Evolutionary conservation across 345 rosid species (phyloP).

Genomic region (Citrus australasica): DNA sequence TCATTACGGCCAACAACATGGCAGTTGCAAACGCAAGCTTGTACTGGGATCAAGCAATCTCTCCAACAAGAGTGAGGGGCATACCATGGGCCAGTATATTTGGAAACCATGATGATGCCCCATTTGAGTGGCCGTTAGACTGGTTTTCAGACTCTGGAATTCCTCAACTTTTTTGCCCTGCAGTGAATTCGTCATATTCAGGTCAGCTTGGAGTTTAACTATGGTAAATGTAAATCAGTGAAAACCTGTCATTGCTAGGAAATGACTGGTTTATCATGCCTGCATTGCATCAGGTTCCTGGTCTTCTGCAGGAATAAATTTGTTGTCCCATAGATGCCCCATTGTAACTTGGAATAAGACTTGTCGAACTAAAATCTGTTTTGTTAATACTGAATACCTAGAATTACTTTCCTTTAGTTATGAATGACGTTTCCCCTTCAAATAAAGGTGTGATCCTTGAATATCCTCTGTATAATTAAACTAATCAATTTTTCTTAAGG

Average conservation of each 20-base stretch:
- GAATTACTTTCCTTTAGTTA: too few relatives aligned
- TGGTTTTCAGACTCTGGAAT: conserved; percentile 81
- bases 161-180: conserved; percentile 58
- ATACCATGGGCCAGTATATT: conserved; percentile 78
- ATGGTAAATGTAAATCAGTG: neutral
- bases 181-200: conserved; percentile 29
- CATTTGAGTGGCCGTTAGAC: conserved; percentile 71
- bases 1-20: conserved; percentile 77
- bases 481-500: too few relatives aligned
- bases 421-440: too few relatives aligned
- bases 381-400: too few relatives aligned
- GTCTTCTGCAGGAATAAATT: too few relatives aligned
- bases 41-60: conserved; percentile 76
- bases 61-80: conserved; percentile 64
- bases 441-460: too few relatives aligned
- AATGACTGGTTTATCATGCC: neutral
- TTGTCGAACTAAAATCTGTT: too few relatives aligned
- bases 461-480: too few relatives aligned
- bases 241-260: neutral
- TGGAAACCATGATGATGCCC: conserved; percentile 87
- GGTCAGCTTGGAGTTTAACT: conserved; percentile 21
- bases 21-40: conserved; percentile 66
- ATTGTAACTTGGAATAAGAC: neutral
- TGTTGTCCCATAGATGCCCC: neutral
- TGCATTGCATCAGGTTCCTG: neutral